phyloP scores from a whole-genome alignment of 495 filamentous ascomycete genomes.

The Trichocladium antarcticum region DNA sequence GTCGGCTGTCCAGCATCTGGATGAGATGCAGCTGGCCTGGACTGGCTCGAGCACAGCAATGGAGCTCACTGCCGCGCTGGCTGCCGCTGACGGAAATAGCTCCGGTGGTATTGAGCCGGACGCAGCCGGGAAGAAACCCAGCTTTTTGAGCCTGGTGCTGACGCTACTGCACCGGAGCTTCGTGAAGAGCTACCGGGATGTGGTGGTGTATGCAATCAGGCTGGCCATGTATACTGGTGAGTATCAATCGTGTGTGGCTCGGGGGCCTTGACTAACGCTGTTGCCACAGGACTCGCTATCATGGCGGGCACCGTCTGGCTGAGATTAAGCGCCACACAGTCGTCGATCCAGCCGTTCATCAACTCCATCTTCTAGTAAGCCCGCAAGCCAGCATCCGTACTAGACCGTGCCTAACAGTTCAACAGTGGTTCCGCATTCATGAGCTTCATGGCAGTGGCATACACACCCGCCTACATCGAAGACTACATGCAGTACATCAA shows the following conservation, averaged over 20 bases:
- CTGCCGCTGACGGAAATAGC: conserved; percentile 1
- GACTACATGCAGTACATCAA: conserved; percentile 63
- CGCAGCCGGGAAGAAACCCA: conserved; percentile 17
- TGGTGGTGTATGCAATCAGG: conserved; percentile 70
- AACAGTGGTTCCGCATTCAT: conserved; percentile 76
- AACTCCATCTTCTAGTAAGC: conserved; percentile 54
- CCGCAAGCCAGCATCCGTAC: conserved; percentile 4
- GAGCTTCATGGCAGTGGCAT: conserved; percentile 85
- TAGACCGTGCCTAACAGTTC: not conserved
- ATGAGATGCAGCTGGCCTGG: conserved; percentile 38
- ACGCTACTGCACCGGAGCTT: conserved; percentile 57
- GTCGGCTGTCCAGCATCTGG: conserved; percentile 28
- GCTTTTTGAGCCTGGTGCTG: conserved; percentile 15
- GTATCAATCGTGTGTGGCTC: not conserved
- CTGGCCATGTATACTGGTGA: conserved; percentile 72
- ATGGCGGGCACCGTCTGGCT: conserved; percentile 87
- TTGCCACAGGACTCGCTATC: conserved; percentile 47
- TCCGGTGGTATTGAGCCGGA: conserved; percentile 3
- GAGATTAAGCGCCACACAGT: conserved; percentile 50
- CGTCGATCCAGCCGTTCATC: conserved; percentile 62
- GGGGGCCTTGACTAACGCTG: conserved; percentile 7
- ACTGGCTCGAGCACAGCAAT: conserved; percentile 11
- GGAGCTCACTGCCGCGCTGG: conserved; percentile 13
- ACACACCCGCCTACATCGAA: conserved; percentile 72
- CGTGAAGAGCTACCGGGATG: conserved; percentile 71